A percentile compares a stretch with the other conserved stretches of the same genome.
Evolutionary conservation across 176 grass and related monocot species (phyloP).

Genomic region (Bothriochloa decipiens): DNA sequence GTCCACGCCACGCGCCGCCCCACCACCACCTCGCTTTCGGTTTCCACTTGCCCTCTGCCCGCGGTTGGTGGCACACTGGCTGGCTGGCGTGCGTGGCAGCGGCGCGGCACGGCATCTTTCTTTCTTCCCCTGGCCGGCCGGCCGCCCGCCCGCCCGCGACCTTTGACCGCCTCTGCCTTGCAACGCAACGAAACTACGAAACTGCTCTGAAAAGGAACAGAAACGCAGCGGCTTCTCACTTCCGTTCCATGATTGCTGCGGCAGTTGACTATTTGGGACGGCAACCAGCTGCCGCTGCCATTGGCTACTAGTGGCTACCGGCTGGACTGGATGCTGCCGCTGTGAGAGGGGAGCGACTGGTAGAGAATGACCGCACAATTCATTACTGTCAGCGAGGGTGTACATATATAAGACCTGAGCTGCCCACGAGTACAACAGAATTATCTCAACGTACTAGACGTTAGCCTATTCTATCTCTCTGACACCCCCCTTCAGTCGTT

Average conservation of each 20-base stretch:
- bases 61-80: constrained; percentile 37
- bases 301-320: not conserved
- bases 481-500: too few relatives aligned
- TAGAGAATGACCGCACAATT: too few relatives aligned
- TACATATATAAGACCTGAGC: too few relatives aligned
- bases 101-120: not conserved
- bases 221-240: too few relatives aligned
- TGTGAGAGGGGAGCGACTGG: too few relatives aligned
- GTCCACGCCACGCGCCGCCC: not conserved
- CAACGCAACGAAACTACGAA: not conserved
- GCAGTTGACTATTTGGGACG: not conserved
- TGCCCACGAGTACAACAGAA: too few relatives aligned
- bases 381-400: too few relatives aligned
- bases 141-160: not conserved
- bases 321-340: not conserved
- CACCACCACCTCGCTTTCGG: not conserved
- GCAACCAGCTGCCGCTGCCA: not conserved
- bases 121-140: too few relatives aligned
- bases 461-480: too few relatives aligned
- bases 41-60: constrained; percentile 25
- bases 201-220: too few relatives aligned
- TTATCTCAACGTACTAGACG: too few relatives aligned
- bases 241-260: not conserved
- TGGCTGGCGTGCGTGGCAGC: not conserved
- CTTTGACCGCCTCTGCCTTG: not conserved